Evolutionary conservation across 2,329 filamentous ascomycete genomes (phyloP).

Genomic region (Talaromyces sp.): DNA sequence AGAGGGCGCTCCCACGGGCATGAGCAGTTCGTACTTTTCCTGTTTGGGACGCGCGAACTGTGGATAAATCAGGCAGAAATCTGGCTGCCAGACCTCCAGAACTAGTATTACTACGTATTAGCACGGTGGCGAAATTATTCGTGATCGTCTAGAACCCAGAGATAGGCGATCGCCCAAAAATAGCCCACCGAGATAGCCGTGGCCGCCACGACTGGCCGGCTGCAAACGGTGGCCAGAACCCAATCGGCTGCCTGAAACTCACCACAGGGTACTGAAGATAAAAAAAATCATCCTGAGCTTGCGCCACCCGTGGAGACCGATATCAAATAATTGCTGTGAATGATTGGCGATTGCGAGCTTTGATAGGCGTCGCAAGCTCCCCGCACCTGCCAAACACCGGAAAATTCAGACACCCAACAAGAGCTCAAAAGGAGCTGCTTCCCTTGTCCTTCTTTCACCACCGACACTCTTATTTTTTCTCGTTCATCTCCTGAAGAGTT

Average conservation of each 20-base stretch:
- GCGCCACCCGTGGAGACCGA: not conserved
- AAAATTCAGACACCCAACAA: not conserved
- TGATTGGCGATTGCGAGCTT: no score
- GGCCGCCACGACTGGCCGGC: not conserved
- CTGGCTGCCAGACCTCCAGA: no score
- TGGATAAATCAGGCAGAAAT: no score
- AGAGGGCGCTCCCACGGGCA: not conserved
- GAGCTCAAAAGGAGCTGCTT: not conserved
- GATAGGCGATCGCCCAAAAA: not conserved
- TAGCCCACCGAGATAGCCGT: not conserved
- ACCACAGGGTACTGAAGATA: not conserved
- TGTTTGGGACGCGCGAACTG: not conserved
- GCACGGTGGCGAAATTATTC: not conserved
- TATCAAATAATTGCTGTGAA: no score
- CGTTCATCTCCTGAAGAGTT: not conserved
- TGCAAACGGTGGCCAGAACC: not conserved
- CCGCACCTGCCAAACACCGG: not conserved
- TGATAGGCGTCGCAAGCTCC: not conserved
- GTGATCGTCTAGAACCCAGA: not conserved
- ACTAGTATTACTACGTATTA: no score
- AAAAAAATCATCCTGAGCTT: not conserved
- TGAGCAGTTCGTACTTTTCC: not conserved
- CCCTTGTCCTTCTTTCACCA: not conserved
- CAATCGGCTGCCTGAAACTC: not conserved
- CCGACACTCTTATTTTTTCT: not conserved